Conservation (phyloP, 2,329 filamentous ascomycete species). For the Metarhizium robertsii region DNA sequence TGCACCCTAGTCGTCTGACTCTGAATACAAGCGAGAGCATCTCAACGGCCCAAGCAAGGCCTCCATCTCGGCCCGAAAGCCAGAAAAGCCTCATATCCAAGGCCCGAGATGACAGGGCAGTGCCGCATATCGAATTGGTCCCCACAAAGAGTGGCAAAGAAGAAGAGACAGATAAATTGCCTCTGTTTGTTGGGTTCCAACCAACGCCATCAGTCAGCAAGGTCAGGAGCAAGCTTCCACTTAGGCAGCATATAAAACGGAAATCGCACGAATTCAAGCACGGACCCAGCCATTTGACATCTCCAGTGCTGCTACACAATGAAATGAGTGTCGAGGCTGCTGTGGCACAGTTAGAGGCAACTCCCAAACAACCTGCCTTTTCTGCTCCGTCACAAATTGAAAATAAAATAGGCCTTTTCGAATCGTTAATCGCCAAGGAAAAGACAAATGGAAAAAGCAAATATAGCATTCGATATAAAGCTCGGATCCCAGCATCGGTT, state of each 20-base stretch:
- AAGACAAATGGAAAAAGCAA: not conserved
- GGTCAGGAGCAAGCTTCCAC: not conserved
- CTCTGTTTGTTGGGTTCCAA: not conserved
- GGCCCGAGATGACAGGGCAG: not conserved
- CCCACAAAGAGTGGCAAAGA: not conserved
- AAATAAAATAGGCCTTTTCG: constrained; percentile 6
- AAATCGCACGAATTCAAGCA: not conserved
- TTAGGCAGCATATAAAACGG: not conserved
- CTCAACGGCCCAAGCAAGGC: not conserved
- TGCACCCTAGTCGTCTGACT: not conserved
- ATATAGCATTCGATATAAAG: not conserved
- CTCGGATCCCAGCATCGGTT: not conserved
- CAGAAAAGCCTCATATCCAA: not conserved
- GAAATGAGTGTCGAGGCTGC: not conserved
- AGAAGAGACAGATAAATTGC: not conserved
- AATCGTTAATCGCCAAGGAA: constrained; percentile 4
- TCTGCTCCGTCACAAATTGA: constrained; percentile 1
- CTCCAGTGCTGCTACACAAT: not conserved
- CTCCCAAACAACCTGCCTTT: not conserved
- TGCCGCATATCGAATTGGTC: not conserved
- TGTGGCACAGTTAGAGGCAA: not conserved
- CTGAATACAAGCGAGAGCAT: not conserved
- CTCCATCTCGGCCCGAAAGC: not conserved
- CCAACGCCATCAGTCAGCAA: not conserved
- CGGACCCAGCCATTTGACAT: not conserved